Evolutionary conservation across 2,329 filamentous ascomycete species (phyloP), one percentile per base, ranked within the genome.

Genomic region (Epichloe gansuensis): DNA sequence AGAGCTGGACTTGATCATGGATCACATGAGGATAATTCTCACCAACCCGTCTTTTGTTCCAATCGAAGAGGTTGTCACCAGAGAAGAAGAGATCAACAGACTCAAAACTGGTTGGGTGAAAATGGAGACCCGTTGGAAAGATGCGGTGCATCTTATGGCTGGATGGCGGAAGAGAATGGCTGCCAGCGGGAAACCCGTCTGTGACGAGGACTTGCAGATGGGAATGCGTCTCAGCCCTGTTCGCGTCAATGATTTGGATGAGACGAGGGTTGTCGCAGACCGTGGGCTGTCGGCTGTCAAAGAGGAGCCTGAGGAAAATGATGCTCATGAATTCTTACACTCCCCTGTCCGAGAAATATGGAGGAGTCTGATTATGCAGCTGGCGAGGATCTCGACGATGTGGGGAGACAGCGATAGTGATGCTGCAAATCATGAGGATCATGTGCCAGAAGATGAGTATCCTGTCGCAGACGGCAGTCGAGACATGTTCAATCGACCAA

Each of bases 41-140:
- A 96, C 90, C 8, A 97, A 97, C 63, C 93, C 93, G 1, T 95
- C 91, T 2, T 98, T 97, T 65, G 93, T 96, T 13, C 88, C 91
- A 0, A 81, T 97, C 23, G 93, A 97, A 61, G 93, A 97, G 66
- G 89, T 98, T 2, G 85, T 94, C 63, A 72, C 90, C n/a, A 82
- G 91, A 52, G 91, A 98, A 58, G 86, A 94, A 55, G 91, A 96
- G 65, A 97, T 98, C 58, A 77, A 79, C 50, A 80, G 88, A 50
- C 74, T 98, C 47, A 82, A 88, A 52, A 81, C 86, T 52, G 89
- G 91, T 15, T 95, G 91, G 85, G 87, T 94, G 65, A 90, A 86
- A 69, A 95, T 97, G 88, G 91, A 97, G 67, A 78, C 74, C 23
- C 81, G 90, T 50, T 95, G 93, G 89, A 84, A 82, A 58, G 91